Percentiles rank a stretch among this genome's conserved stretches.
phyloP scores from a whole-genome alignment of 2,329 filamentous ascomycete genomes.

The Colletotrichum shisoi region DNA sequence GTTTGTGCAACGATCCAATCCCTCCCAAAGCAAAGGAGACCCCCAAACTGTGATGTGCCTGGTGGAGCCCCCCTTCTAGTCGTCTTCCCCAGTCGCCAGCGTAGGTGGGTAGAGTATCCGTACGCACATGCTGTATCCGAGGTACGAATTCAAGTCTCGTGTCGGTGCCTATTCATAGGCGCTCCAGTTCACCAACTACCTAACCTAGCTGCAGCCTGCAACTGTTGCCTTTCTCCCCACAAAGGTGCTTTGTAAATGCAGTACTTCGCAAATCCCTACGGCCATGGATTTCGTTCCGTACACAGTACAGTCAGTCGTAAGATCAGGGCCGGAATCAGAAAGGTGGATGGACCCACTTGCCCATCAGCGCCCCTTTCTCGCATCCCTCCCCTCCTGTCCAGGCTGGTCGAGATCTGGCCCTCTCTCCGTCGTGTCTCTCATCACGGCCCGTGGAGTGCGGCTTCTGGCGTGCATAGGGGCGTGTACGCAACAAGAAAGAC shows the following conservation, averaged over 20 bases:
- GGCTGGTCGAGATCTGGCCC: conserved; percentile 18
- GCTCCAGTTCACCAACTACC: background rate
- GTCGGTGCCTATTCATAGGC: background rate
- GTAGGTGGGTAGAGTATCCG: background rate
- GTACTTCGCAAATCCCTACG: too few relatives aligned
- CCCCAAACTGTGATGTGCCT: conserved; percentile 6
- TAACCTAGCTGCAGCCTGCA: background rate
- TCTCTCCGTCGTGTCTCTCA: background rate
- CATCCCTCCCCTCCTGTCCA: conserved; percentile 15
- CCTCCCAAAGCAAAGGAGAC: background rate
- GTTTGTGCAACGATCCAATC: conserved; percentile 33
- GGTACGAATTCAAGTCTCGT: background rate
- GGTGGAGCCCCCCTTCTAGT: background rate
- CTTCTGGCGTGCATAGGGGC: conserved; percentile 21
- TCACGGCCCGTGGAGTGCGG: conserved; percentile 24
- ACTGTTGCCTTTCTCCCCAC: background rate
- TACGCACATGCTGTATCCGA: background rate
- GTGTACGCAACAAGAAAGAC: conserved; percentile 16
- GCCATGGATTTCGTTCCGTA: too few relatives aligned
- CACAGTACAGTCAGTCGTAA: conserved; percentile 6
- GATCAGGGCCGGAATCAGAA: conserved; percentile 22
- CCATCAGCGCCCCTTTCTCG: conserved; percentile 28
- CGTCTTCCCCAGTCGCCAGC: background rate
- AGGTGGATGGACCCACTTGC: conserved; percentile 15
- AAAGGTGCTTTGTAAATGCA: background rate